Evolutionary conservation across 169 alveolate species (phyloP).

Genomic region (Perkinsus marinus): DNA sequence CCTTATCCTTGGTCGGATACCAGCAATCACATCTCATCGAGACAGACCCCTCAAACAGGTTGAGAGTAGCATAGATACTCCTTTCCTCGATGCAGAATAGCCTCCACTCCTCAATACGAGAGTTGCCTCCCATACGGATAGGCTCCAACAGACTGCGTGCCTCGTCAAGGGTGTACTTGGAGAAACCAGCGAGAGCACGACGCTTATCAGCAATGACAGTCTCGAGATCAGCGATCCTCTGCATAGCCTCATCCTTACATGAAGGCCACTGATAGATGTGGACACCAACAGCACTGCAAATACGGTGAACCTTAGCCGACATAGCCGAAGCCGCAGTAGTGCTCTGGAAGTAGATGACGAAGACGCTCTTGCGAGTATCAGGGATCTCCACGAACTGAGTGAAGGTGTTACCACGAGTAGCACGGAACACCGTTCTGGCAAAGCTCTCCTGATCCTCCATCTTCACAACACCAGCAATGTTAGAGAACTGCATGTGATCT

Average conservation of each 20-base stretch:
- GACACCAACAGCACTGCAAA: conserved; percentile 78
- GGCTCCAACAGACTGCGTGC: conserved; percentile 60
- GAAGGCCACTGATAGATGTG: conserved; percentile 66
- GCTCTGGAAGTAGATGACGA: conserved; percentile 80
- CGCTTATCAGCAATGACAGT: conserved; percentile 63
- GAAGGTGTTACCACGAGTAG: conserved; percentile 90
- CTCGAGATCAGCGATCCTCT: conserved; percentile 42
- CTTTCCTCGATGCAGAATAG: conserved; percentile 84
- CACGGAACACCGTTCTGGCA: conserved; percentile 84
- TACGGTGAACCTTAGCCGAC: conserved; percentile 67
- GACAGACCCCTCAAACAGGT: conserved; percentile 74
- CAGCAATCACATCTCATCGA: conserved; percentile 82
- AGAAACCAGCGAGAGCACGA: conserved; percentile 70
- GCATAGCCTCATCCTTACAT: conserved; percentile 41
- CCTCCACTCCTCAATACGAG: conserved; percentile 80
- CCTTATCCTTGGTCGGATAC: conserved; percentile 80
- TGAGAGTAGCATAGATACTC: conserved; percentile 73
- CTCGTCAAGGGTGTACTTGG: conserved; percentile 61
- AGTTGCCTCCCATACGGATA: conserved; percentile 59
- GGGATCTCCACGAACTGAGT: conserved; percentile 70
- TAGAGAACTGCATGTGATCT: conserved; percentile 44
- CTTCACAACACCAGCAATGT: conserved; percentile 78
- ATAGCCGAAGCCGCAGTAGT: conserved; percentile 62
- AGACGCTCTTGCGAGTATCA: conserved; percentile 65
- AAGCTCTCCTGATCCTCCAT: conserved; percentile 74